phyloP scores from a whole-genome alignment of 2,329 filamentous ascomycete genomes.

The Pseudogymnoascus sp. region DNA sequence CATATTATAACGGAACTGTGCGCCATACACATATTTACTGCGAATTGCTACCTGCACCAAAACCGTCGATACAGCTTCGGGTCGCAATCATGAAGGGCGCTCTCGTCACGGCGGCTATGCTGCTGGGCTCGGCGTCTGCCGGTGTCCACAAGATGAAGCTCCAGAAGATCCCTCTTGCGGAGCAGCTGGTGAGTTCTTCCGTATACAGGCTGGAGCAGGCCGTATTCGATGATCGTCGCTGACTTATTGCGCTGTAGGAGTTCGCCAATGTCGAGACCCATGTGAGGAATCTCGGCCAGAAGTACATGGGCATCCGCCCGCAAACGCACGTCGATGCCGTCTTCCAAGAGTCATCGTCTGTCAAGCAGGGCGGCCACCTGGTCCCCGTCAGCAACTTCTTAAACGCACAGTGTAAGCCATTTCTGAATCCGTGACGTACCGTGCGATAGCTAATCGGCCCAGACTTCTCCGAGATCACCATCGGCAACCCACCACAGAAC shows the following conservation, averaged over 20 bases:
- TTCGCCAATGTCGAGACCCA: conserved; percentile 73
- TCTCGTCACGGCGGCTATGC: conserved; percentile 67
- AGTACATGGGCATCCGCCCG: conserved; percentile 83
- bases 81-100: conserved; percentile 68
- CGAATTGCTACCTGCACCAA: background rate
- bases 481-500: conserved; percentile 83
- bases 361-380: conserved; percentile 61
- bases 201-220: conserved; percentile 3
- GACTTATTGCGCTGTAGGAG: conserved; percentile 42
- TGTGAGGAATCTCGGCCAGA: conserved; percentile 77
- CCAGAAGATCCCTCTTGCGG: conserved; percentile 85
- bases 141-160: conserved; percentile 95
- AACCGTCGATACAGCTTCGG: background rate
- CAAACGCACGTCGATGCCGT: conserved; percentile 63
- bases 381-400: conserved; percentile 95
- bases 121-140: conserved; percentile 75
- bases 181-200: conserved; percentile 72
- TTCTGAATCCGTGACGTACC: background rate
- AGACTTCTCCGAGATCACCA: conserved; percentile 96
- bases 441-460: conserved; percentile 12
- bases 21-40: background rate
- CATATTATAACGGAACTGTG: background rate
- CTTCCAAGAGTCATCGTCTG: conserved; percentile 61
- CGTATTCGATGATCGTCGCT: conserved; percentile 18
- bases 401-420: conserved; percentile 86